Conservation (phyloP, 306 rosid species). For the Sindora glabra region DNA sequence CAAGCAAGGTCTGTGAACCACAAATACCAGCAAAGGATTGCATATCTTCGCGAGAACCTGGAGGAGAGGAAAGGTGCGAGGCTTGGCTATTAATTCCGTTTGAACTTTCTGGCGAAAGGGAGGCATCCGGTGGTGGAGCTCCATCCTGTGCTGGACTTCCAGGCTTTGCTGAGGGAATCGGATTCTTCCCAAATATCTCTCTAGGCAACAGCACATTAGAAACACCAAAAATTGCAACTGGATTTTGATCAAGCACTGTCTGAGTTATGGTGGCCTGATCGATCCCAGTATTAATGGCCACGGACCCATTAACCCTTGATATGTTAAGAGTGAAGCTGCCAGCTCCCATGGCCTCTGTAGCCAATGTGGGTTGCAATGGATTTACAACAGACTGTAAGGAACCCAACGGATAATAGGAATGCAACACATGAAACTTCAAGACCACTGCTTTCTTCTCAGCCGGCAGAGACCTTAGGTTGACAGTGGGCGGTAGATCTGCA, state of each 20-base stretch:
- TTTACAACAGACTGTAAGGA: slow-evolving; percentile 79
- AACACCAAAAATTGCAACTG: slow-evolving; percentile 86
- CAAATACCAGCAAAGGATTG: slow-evolving; percentile 31
- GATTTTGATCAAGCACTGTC: slow-evolving; percentile 89
- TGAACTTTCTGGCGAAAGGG: slow-evolving; percentile 49
- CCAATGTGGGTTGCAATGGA: slow-evolving; percentile 94
- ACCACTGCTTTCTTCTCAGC: slow-evolving; percentile 83
- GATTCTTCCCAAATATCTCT: slow-evolving; percentile 68
- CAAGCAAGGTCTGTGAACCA: slow-evolving; percentile 22
- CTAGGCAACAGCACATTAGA: slow-evolving; percentile 74
- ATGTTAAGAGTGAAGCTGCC: slow-evolving; percentile 83
- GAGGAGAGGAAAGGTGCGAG: slow-evolving; percentile 63
- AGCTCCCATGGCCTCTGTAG: slow-evolving; percentile 87
- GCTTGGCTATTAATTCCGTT: slow-evolving; percentile 37
- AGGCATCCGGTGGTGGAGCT: slow-evolving; percentile 49
- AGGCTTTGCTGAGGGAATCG: slow-evolving; percentile 29
- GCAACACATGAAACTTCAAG: slow-evolving; percentile 74
- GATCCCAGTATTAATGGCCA: slow-evolving; percentile 75
- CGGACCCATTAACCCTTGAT: slow-evolving; percentile 65
- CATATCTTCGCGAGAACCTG: slow-evolving; percentile 46
- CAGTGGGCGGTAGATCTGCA: slow-evolving; percentile 56
- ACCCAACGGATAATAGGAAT: slow-evolving; percentile 85
- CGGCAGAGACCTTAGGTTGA: slow-evolving; percentile 60
- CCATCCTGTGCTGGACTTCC: slow-evolving; percentile 2
- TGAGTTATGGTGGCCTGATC: slow-evolving; percentile 71